These are phyloP conservation scores for Trichosporon faecale DNA, from an alignment of 1,284 basidiomycete genomes.

Conservation along the genomic window DNA sequence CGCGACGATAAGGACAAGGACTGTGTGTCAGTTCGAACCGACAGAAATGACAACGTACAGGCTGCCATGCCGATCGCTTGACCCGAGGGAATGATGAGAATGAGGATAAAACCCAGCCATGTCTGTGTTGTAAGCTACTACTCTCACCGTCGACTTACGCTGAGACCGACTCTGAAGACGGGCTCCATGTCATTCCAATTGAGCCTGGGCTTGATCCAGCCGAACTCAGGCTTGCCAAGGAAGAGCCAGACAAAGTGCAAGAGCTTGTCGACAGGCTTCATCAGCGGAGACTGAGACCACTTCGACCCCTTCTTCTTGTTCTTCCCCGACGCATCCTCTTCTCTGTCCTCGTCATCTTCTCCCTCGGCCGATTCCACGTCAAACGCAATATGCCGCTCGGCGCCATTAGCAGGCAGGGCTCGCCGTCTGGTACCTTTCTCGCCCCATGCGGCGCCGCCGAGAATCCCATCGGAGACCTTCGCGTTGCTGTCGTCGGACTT, in stretches of 20 bases:
- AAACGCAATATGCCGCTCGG: constrained; percentile 2
- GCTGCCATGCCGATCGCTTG: constrained; percentile 42
- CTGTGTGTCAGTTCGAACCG: constrained; percentile 17
- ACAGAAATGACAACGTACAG: constrained; percentile 28
- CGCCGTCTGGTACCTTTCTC: neutral
- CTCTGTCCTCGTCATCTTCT: neutral
- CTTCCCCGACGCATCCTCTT: neutral
- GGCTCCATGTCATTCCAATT: constrained; percentile 40
- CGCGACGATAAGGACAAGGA: constrained; percentile 43
- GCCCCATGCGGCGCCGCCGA: neutral
- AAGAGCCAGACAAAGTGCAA: neutral
- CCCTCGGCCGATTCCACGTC: neutral
- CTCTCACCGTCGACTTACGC: constrained; percentile 31
- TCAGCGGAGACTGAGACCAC: neutral
- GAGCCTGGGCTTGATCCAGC: constrained; percentile 42
- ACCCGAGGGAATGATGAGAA: constrained; percentile 41
- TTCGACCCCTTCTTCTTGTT: neutral
- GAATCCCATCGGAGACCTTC: neutral
- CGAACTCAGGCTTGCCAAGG: constrained; percentile 17
- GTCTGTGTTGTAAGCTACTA: constrained; percentile 30
- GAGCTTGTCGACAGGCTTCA: neutral
- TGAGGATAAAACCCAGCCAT: constrained; percentile 47
- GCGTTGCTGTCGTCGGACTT: neutral
- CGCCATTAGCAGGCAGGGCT: neutral
- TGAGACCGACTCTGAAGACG: constrained; percentile 41